These are phyloP conservation scores for Phytophthora constricta DNA, from an alignment of 352 stramenopile species.

Conservation along the genomic window DNA sequence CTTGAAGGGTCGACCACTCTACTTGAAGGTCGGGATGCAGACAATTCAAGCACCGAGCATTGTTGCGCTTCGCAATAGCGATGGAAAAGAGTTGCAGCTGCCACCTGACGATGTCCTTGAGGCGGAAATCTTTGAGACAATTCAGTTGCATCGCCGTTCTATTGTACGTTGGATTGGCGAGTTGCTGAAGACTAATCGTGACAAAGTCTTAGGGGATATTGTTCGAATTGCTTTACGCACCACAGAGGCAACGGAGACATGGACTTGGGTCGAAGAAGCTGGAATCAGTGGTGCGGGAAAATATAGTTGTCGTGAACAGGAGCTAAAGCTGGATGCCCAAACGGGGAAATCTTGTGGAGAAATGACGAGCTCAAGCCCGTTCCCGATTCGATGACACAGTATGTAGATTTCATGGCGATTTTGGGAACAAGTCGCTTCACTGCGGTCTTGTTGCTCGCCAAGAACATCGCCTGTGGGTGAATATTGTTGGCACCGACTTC, in stretches of 20 bases:
- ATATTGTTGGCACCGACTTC: conserved; percentile 88
- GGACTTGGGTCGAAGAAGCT: conserved; percentile 72
- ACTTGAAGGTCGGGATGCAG: conserved; percentile 89
- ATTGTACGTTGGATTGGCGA: conserved; percentile 75
- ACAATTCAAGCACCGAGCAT: conserved; percentile 89
- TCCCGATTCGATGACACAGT: conserved; percentile 92
- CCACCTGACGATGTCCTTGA: conserved; percentile 86
- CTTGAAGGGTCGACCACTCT: conserved; percentile 82
- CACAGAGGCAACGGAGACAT: conserved; percentile 53
- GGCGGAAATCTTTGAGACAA: conserved; percentile 84
- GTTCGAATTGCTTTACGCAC: conserved; percentile 80
- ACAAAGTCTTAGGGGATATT: conserved; percentile 66
- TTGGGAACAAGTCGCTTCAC: conserved; percentile 87
- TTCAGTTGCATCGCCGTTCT: conserved; percentile 81
- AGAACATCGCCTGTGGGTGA: conserved; percentile 89
- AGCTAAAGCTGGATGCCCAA: conserved; percentile 88
- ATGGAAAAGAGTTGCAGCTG: conserved; percentile 70
- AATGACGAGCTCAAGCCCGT: conserved; percentile 92
- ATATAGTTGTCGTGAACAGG: conserved; percentile 74
- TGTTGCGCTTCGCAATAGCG: conserved; percentile 55
- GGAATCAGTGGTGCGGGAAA: conserved; percentile 62
- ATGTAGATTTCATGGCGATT: conserved; percentile 83
- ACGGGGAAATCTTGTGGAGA: conserved; percentile 91
- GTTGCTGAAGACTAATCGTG: conserved; percentile 35
- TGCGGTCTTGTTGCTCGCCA: conserved; percentile 88